A percentile compares a stretch with the other conserved stretches of the same genome.
These are phyloP conservation scores for Neurospora sp. DNA, from an alignment of 2,329 filamentous ascomycete species.

Conservation along the genomic window DNA sequence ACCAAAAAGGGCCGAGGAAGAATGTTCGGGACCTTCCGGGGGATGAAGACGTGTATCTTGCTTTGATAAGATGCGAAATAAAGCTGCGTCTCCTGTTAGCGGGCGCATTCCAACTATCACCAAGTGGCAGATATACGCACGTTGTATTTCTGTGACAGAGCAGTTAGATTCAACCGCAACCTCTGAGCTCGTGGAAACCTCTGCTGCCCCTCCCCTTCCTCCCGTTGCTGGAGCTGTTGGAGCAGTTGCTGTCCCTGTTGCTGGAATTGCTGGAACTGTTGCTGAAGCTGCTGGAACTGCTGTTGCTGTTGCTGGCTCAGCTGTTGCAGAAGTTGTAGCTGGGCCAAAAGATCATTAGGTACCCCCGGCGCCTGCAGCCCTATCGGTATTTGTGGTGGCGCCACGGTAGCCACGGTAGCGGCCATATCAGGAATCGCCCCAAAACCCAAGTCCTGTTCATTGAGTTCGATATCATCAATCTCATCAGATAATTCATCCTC, in stretches of 20 bases:
- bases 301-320: background rate
- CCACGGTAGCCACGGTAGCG: no score
- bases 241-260: background rate
- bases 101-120: background rate
- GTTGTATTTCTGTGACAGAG: conserved; percentile 48
- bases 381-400: background rate
- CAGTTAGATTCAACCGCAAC: conserved; percentile 44
- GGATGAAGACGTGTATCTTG: conserved; percentile 46
- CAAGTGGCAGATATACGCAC: conserved; percentile 23
- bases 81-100: conserved; percentile 29
- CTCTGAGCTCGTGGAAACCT: conserved; percentile 20
- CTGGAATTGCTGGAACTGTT: background rate
- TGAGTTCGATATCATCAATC: background rate
- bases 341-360: background rate
- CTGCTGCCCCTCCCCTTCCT: background rate
- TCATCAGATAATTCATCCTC: conserved; percentile 3
- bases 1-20: conserved; percentile 42
- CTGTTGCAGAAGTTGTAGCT: background rate
- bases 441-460: background rate
- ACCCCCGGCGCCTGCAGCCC: background rate
- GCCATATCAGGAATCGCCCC: background rate
- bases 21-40: conserved; percentile 38
- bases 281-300: background rate
- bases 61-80: conserved; percentile 52
- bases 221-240: background rate